Evolutionary conservation across 2,329 filamentous ascomycete genomes (phyloP).

Genomic region (Aspergillus latus): DNA sequence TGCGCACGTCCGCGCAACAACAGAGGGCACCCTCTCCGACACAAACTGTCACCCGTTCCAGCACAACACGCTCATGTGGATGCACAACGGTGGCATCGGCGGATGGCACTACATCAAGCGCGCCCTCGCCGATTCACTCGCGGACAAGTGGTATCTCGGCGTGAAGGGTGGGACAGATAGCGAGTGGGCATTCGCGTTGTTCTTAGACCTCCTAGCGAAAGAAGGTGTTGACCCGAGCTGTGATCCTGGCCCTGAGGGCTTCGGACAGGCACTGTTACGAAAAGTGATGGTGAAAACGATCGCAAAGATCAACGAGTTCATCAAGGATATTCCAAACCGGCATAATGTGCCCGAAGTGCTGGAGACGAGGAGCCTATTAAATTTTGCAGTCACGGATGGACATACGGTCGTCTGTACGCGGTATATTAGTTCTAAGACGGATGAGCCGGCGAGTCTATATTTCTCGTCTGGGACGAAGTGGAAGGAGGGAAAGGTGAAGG

Average conservation of each 20-base stretch:
- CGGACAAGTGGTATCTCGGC: conserved; percentile 87
- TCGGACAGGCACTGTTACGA: conserved; percentile 75
- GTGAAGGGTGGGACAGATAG: conserved; percentile 96
- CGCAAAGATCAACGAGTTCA: conserved; percentile 85
- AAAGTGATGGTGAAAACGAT: conserved; percentile 88
- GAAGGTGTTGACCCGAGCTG: conserved; percentile 71
- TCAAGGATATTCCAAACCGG: conserved; percentile 70
- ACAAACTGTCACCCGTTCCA: conserved; percentile 98
- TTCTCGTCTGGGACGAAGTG: conserved; percentile 96
- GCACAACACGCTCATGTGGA: conserved; percentile 93
- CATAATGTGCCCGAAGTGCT: conserved; percentile 63
- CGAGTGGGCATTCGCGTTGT: conserved; percentile 96
- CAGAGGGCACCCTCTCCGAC: conserved; percentile 87
- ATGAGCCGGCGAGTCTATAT: conserved; percentile 92
- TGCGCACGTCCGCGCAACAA: conserved; percentile 93
- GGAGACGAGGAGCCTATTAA: conserved; percentile 83
- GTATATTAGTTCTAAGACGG: conserved; percentile 87
- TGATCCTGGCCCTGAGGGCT: conserved; percentile 68
- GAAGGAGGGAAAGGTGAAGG: conserved; percentile 66
- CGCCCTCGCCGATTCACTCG: conserved; percentile 71
- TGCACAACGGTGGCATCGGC: conserved; percentile 96
- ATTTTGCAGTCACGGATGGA: conserved; percentile 93
- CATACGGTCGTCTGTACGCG: conserved; percentile 92
- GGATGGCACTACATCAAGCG: conserved; percentile 95
- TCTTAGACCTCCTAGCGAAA: conserved; percentile 83